Base-by-base conservation (phyloP, 345 rosid genomes). In the Rubroshorea leprosula region DNA sequence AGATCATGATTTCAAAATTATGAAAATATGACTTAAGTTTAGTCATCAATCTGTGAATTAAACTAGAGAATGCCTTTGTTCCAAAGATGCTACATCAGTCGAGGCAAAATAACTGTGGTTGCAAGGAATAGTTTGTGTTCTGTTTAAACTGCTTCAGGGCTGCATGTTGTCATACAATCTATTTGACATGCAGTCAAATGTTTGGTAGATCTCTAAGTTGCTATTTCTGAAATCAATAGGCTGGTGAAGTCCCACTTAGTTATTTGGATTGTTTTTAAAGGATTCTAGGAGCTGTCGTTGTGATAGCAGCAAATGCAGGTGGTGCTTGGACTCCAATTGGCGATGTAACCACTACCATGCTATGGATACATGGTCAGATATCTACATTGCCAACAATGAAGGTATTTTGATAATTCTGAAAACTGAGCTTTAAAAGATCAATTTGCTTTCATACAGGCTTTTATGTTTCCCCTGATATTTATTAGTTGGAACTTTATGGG, bases 311-410 rank as follows among this genome's bases (percentile, higher is more conserved):
- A 64, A 92, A 89, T 68, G 95, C 96, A 23, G 98, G 96, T 65
- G 98, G 98, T 67, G 87, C 95, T 11, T 92, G 98, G 96, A 89
- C 98, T 70, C 98, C 98, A n/a, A 92, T 86, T 41, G 96, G 98
- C 61, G 96, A 92, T 79, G 98, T 92, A 54, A 89, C 98, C 25
- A 92, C 98, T 38, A 92, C 98, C 50, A 92, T 92, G 96, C 78
- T 92, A 25, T 92, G 98, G 98, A 92, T 92, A 66, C 96, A 92
- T 70, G 98, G 98, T 65, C 98, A 92, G 58, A 75, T 89, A 74
- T 71, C 95, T 59, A 86, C 95, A 15, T 63, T 89, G 73, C 87
- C 72, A 51, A 92, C 96, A 51, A 92, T 92, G 84, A 81, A 81
- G 96, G 98, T 89, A 31, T 49, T 61, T 65, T 51, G 56, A 49